phyloP scores from a whole-genome alignment of 1,284 basidiomycete species.

The Ustilago bromivora region DNA sequence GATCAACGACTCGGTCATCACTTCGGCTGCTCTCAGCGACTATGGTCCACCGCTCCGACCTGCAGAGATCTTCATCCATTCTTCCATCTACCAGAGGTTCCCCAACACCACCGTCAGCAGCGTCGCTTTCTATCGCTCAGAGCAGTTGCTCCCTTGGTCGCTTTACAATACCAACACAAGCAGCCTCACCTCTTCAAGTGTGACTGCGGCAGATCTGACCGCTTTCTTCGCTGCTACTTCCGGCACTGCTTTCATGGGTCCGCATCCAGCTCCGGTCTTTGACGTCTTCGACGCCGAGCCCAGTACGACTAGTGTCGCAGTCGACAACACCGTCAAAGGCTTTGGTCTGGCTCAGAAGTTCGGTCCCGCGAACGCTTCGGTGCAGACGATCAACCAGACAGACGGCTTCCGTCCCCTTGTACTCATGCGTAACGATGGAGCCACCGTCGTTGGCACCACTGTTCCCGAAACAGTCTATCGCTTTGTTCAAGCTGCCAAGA shows the following conservation, averaged over 20 bases:
- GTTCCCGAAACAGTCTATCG: slow-evolving; percentile 43
- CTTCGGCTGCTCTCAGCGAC: slow-evolving; percentile 31
- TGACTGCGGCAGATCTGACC: slow-evolving; percentile 20
- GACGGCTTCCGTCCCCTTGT: slow-evolving; percentile 45
- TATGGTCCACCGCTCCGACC: slow-evolving; percentile 30
- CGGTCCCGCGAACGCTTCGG: slow-evolving; percentile 14
- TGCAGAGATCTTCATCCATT: slow-evolving; percentile 43
- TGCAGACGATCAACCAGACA: slow-evolving; percentile 18
- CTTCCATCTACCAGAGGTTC: slow-evolving; percentile 44
- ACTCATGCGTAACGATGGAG: slow-evolving; percentile 51
- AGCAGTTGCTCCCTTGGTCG: slow-evolving; percentile 42
- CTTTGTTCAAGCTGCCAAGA: slow-evolving; percentile 40
- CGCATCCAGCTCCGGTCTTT: slow-evolving; percentile 36
- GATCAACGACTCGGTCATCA: slow-evolving; percentile 46
- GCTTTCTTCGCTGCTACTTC: slow-evolving; percentile 28
- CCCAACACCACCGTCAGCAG: slow-evolving; percentile 44
- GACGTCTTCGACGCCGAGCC: slow-evolving; percentile 32
- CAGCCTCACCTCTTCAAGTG: slow-evolving; percentile 9
- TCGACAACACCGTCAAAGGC: slow-evolving; percentile 39
- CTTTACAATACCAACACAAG: slow-evolving; percentile 15
- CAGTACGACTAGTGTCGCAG: slow-evolving; percentile 13
- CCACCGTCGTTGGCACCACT: slow-evolving; percentile 29
- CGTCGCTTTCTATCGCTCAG: slow-evolving; percentile 38
- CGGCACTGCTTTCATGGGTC: slow-evolving; percentile 34
- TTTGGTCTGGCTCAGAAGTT: slow-evolving; percentile 30